Base-by-base conservation (phyloP, 805 yeast species). In the Ogataea paraovalis region DNA sequence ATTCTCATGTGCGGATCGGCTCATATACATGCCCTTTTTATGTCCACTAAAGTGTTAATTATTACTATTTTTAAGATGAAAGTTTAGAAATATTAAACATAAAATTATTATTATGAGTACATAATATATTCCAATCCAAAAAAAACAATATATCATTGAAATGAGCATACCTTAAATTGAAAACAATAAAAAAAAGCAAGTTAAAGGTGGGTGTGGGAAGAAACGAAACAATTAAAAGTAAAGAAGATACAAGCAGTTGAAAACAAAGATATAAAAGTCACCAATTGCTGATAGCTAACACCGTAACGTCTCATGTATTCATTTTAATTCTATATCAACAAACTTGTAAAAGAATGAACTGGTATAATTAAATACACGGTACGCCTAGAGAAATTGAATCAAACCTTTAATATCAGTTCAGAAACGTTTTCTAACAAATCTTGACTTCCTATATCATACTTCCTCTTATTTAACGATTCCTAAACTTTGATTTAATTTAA, bases 271-370 rank as follows among this genome's bases (percentile, higher is more conserved):
- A 43, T 43, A 21, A 20, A 41, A 42, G 39, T 51, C 57, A 57
- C 67, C 74, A 67, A 68, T 68, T 73, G 75, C 82, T 76, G 82
- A 76, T 76, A 76, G 81, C 79, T 64, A 73, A 69, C 75, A 74
- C 79, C 79, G 73, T 75, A 75, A 75, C 80, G 80, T 75, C 80
- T 65, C 69, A 63, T 61, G 63, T 62, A 56, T 60, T 48, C 58
- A 58, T 51, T 23, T 18, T 39, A 21, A 32, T 46, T 22, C 41
- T 41, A 54, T 50, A 45, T 39, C 45, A 46, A 43, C 37, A 44
- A 48, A 42, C 43, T 45, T 32, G 44, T 41, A 43, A 46, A 41
- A 51, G 58, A 52, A 58, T 60, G 62, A 59, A 60, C 64, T 52
- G 60, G 58, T 55, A 58, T 54, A 54, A 45, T 56, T 47, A 57